A percentile compares a stretch with the other conserved stretches of the same genome.
Conservation (phyloP, 495 filamentous ascomycete species). For the Venustampulla echinocandica region DNA sequence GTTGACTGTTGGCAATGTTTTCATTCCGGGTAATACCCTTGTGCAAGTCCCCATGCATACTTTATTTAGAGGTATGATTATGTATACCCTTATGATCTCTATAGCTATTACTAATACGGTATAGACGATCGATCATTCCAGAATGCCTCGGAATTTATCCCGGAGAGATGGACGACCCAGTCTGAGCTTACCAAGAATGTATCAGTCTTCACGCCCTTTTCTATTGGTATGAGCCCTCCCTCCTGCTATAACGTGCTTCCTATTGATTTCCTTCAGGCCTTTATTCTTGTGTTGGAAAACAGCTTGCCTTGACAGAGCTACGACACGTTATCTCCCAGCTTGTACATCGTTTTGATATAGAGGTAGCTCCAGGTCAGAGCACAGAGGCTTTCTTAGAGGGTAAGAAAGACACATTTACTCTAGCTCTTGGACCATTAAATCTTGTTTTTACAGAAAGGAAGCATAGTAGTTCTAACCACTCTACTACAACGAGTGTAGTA, state of each 20-base stretch:
- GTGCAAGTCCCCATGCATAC: conserved; percentile 22
- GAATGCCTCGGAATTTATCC: conserved; percentile 35
- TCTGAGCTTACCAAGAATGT: conserved; percentile 36
- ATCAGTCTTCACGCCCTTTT: conserved; percentile 44
- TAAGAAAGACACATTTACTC: background rate
- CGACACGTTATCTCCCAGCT: conserved; percentile 11
- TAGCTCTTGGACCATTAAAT: background rate
- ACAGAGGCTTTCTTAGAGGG: background rate
- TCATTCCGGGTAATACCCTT: conserved; percentile 38
- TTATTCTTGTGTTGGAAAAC: conserved; percentile 42
- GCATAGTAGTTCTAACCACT: too few species aligned
- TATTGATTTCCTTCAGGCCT: conserved; percentile 22
- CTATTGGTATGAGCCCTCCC: conserved; percentile 19
- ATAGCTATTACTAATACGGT: conserved; percentile 24
- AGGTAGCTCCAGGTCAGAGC: background rate
- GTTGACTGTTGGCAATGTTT: conserved; percentile 35
- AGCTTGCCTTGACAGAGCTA: conserved; percentile 41
- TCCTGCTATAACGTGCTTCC: background rate
- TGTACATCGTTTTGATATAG: background rate
- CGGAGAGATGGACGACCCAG: conserved; percentile 43
- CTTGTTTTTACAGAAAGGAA: background rate
- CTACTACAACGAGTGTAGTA: too few species aligned
- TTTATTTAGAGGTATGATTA: conserved; percentile 8
- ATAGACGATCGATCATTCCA: conserved; percentile 33
- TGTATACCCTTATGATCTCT: background rate